Base-by-base conservation (phyloP, 495 filamentous ascomycete genomes). In the Xylaria venustula region DNA sequence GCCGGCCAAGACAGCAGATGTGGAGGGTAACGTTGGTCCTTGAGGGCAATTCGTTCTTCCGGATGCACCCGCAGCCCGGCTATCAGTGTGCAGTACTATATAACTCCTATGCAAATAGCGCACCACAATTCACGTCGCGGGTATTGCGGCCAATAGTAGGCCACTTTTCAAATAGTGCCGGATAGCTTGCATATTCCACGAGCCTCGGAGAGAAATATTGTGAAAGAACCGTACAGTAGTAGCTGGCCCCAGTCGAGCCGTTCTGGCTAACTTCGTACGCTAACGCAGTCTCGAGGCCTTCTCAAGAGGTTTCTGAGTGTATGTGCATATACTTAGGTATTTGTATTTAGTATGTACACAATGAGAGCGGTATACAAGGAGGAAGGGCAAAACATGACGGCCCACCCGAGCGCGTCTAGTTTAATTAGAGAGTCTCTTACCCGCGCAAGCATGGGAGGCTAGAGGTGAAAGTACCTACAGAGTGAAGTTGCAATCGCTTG, bases 171-270 rank as follows among this genome's bases (percentile, higher is more conserved):
- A 15, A 28, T 19, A 19, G 53, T n/a, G 25, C 22, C 36, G 34
- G 19, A 42, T 41, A 2, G 34, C 14, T 20, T 23, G 15, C 26
- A 11, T 25, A 8, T 9, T 37, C 37, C 17, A 40, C 2, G 19
- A 42, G 20, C 19, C 51, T 54, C 23, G 11, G 50, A 23, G 7
- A 34, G 51, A 30, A 34, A 45, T 32, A 40, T 25, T 8, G 2
- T 7, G 25, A 42, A 55, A 55, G 53, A 40, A 55, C 53, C 53
- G 17, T 55, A 55, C 53, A 55, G 53, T 45, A 55, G 53, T 45
- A 1, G n/a, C 53, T 11, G 30, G 11, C 53, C 23, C 34, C 32
- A 34, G 52, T 20, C 15, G 40, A 7, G 23, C 52, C 19, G 40
- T n/a, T n/a, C n/a, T 6, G 53, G 41, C 15, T 52, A 52, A 40